These are phyloP conservation scores for Suillus clintonianus DNA, from an alignment of 768 basidiomycete species.

Conservation along the genomic window DNA sequence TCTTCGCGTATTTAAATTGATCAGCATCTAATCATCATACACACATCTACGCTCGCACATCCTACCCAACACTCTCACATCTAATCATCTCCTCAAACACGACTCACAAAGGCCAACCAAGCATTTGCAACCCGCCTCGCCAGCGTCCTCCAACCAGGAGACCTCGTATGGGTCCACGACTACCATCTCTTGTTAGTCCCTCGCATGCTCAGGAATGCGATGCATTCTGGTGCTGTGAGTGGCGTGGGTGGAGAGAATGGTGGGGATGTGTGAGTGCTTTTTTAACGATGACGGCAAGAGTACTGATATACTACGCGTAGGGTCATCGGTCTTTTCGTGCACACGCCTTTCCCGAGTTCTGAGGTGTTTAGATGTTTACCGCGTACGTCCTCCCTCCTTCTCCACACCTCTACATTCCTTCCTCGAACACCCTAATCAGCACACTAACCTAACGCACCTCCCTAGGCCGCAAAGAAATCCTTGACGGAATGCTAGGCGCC, in stretches of 20 bases:
- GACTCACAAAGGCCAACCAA: constrained; percentile 78
- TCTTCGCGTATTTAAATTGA: too few species aligned
- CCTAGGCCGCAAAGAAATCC: constrained; percentile 82
- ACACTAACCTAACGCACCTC: background rate
- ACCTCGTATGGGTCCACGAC: constrained; percentile 93
- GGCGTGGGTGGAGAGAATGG: constrained; percentile 25
- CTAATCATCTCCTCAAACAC: constrained; percentile 32
- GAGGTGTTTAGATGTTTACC: constrained; percentile 96
- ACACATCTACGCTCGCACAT: background rate
- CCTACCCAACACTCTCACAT: background rate
- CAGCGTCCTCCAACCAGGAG: constrained; percentile 81
- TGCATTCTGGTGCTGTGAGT: constrained; percentile 28
- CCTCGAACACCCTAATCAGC: background rate
- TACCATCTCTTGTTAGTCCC: constrained; percentile 95
- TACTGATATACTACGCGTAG: constrained; percentile 13
- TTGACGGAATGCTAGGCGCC: constrained; percentile 97
- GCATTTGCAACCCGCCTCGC: constrained; percentile 78
- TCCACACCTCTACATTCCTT: too few species aligned
- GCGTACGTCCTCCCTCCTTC: constrained; percentile 50
- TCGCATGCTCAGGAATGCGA: constrained; percentile 71
- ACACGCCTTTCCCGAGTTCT: constrained; percentile 96
- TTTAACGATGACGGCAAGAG: background rate
- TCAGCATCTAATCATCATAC: background rate
- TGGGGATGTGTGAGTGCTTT: constrained; percentile 21
- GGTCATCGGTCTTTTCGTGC: constrained; percentile 89